A percentile compares a stretch with the other conserved stretches of the same genome.
Conservation (phyloP, 2,329 filamentous ascomycete genomes). For the Pseudocercospora musae region DNA sequence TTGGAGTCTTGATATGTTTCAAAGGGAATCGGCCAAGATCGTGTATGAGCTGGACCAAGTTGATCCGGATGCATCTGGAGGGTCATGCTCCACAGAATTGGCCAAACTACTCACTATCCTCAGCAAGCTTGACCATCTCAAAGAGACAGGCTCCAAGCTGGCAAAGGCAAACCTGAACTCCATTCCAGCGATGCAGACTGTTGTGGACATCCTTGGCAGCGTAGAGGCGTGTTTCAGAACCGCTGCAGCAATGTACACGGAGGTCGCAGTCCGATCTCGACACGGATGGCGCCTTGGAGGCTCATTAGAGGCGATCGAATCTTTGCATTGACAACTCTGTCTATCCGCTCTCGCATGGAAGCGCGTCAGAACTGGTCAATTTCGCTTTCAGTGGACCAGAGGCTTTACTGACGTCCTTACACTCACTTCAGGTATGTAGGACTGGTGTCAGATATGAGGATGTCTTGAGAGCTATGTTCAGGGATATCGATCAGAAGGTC, state of each 20-base stretch:
- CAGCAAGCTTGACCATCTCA: neutral
- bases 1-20: neutral
- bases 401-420: conserved; percentile 3
- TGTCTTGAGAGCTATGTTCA: conserved; percentile 3
- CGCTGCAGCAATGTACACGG: neutral
- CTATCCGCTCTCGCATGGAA: neutral
- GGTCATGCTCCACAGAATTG: neutral
- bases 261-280: neutral
- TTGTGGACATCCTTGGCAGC: neutral
- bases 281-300: neutral
- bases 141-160: neutral
- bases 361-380: neutral
- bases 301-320: neutral
- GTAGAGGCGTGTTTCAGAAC: neutral
- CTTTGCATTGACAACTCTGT: neutral
- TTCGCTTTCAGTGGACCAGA: neutral
- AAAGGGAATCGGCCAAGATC: neutral
- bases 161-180: neutral
- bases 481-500: neutral
- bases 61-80: neutral
- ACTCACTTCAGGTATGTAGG: neutral
- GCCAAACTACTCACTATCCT: neutral
- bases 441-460: neutral
- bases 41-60: neutral
- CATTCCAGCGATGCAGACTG: neutral